Evolutionary conservation across 495 filamentous ascomycete genomes (phyloP).

Genomic region (Thermothielavioides terrestris): DNA sequence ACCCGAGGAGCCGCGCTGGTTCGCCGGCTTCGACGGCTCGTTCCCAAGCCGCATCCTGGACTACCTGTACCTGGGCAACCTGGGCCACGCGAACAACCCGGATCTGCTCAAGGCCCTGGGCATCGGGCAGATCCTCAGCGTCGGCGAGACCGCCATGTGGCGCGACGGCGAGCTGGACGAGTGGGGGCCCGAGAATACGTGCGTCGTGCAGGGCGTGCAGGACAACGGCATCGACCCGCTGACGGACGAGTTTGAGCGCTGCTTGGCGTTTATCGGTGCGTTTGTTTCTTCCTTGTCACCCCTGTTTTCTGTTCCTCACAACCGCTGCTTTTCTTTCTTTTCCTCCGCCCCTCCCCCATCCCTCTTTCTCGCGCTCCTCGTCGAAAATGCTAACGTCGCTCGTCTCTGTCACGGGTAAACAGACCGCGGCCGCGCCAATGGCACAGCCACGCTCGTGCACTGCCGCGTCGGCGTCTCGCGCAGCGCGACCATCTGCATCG

Average conservation of each 20-base stretch:
- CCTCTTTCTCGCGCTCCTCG: background rate
- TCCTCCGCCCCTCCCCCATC: background rate
- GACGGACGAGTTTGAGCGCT: conserved; percentile 77
- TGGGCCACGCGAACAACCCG: conserved; percentile 87
- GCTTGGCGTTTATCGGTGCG: conserved; percentile 87
- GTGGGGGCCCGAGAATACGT: conserved; percentile 66
- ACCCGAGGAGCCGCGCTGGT: conserved; percentile 56
- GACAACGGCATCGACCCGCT: conserved; percentile 94
- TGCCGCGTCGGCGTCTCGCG: conserved; percentile 93
- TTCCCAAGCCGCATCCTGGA: conserved; percentile 78
- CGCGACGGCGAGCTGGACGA: conserved; percentile 51
- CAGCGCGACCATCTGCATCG: conserved; percentile 95
- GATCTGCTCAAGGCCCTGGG: conserved; percentile 70
- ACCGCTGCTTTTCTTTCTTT: conserved; percentile 2
- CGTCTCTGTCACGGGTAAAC: background rate
- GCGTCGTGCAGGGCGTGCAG: conserved; percentile 76
- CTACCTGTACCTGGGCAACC: conserved; percentile 95
- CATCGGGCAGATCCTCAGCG: conserved; percentile 79
- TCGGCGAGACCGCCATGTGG: conserved; percentile 89
- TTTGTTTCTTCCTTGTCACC: conserved; percentile 9
- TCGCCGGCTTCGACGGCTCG: conserved; percentile 77
- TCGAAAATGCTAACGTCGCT: too few species aligned
- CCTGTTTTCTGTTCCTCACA: too few species aligned
- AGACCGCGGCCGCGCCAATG: conserved; percentile 68
- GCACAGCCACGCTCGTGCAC: conserved; percentile 86